Evolutionary conservation across 1,284 basidiomycete species (phyloP).

Genomic region (Rhodotorula sp.): DNA sequence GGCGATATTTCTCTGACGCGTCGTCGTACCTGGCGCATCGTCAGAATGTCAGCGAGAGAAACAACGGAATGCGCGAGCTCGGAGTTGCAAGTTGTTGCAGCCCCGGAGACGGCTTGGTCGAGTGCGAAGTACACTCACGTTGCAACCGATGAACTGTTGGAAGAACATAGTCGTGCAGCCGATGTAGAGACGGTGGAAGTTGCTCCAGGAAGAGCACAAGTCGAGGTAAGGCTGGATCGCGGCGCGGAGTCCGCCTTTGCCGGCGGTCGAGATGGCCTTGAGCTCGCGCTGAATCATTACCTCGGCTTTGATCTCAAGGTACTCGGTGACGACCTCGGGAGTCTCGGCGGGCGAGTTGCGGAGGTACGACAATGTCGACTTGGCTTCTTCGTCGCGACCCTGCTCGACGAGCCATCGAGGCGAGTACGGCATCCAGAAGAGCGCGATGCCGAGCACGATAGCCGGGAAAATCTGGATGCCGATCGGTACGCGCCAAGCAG

Average conservation of each 20-base stretch:
- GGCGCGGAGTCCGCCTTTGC: background rate
- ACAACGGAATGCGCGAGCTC: too few species aligned
- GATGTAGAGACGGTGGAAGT: background rate
- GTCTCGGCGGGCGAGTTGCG: conserved; percentile 22
- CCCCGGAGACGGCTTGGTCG: too few species aligned
- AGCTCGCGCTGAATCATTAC: conserved; percentile 6
- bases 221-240: background rate
- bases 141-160: conserved; percentile 45
- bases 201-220: background rate
- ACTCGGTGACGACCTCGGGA: conserved; percentile 3
- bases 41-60: too few species aligned
- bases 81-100: too few species aligned
- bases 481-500: conserved; percentile 55
- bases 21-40: too few species aligned
- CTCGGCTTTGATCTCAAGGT: conserved; percentile 9
- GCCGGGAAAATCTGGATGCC: conserved; percentile 59
- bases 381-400: conserved; percentile 27
- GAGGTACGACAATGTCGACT: conserved; percentile 21
- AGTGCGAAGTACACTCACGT: conserved; percentile 24
- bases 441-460: conserved; percentile 53
- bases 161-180: conserved; percentile 37
- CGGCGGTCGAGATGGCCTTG: background rate
- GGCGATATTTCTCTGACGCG: too few species aligned
- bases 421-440: conserved; percentile 55
- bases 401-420: conserved; percentile 53